A percentile compares a stretch with the other conserved stretches of the same genome.
These are phyloP conservation scores for Murraya paniculata DNA, from an alignment of 345 rosid genomes.

Conservation along the genomic window DNA sequence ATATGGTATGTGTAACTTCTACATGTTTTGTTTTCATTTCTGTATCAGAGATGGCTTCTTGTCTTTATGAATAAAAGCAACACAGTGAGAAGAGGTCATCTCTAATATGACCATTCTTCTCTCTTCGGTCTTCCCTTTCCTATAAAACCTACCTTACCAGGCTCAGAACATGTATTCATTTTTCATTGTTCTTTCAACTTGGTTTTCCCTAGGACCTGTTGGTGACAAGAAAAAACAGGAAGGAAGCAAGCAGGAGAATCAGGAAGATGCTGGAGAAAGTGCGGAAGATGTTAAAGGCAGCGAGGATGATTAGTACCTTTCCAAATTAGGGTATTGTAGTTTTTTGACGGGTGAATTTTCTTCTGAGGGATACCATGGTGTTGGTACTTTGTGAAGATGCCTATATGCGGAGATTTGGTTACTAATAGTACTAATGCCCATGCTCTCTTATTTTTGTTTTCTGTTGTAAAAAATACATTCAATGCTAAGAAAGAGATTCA, in stretches of 20 bases:
- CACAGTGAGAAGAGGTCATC: neutral
- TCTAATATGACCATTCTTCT: neutral
- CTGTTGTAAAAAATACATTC: neutral
- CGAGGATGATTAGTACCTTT: constrained; percentile 7
- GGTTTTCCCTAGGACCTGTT: constrained; percentile 20
- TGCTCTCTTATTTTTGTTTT: neutral
- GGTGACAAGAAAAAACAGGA: constrained; percentile 21
- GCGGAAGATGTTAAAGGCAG: constrained; percentile 10
- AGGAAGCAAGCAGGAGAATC: constrained; percentile 11
- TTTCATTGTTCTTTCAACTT: neutral
- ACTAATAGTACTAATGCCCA: neutral
- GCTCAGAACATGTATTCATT: neutral
- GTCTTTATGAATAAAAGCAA: neutral
- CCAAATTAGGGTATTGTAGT: neutral
- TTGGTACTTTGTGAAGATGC: neutral
- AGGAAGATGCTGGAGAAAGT: constrained; percentile 10
- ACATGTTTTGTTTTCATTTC: neutral
- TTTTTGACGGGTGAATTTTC: neutral
- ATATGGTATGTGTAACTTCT: constrained; percentile 41
- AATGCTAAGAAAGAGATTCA: neutral
- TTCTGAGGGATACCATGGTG: neutral
- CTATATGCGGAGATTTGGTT: neutral
- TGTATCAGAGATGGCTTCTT: neutral
- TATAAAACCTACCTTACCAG: neutral
- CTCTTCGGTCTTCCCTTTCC: too few species aligned